Conservation (phyloP, 1,139 yeast species). For the Yamadazyma atmosphaerica region DNA sequence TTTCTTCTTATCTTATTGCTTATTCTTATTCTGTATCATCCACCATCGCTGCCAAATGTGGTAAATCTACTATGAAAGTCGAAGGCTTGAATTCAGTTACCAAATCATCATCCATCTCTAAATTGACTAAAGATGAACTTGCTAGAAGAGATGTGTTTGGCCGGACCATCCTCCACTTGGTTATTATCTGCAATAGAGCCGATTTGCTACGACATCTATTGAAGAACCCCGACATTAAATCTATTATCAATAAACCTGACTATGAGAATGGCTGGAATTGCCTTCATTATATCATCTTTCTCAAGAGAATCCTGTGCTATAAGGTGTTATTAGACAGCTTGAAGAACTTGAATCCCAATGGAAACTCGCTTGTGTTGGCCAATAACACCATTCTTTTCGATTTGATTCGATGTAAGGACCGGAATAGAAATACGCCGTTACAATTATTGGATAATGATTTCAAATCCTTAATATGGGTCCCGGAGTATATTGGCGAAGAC, state of each 20-base stretch:
- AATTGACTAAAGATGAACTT: constrained; percentile 43
- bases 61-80: background rate
- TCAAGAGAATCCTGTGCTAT: constrained; percentile 60
- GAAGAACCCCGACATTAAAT: constrained; percentile 41
- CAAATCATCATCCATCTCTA: constrained; percentile 13
- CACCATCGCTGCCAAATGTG: background rate
- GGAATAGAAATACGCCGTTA: constrained; percentile 64
- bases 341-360: constrained; percentile 11
- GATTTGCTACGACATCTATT: constrained; percentile 49
- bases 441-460: constrained; percentile 52
- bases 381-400: constrained; percentile 30
- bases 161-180: constrained; percentile 62
- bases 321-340: constrained; percentile 45
- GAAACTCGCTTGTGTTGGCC: constrained; percentile 18
- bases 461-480: constrained; percentile 43
- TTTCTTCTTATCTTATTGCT: background rate
- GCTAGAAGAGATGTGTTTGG: constrained; percentile 70
- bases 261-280: constrained; percentile 84
- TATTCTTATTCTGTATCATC: background rate
- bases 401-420: constrained; percentile 59
- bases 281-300: constrained; percentile 65
- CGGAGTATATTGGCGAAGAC: constrained; percentile 41
- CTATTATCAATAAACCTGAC: constrained; percentile 50
- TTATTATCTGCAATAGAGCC: constrained; percentile 52
- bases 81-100: constrained; percentile 2